Evolutionary conservation across 495 filamentous ascomycete genomes (phyloP), one percentile per base, ranked within the genome.

Genomic region (Hypoxylon cercidicola): DNA sequence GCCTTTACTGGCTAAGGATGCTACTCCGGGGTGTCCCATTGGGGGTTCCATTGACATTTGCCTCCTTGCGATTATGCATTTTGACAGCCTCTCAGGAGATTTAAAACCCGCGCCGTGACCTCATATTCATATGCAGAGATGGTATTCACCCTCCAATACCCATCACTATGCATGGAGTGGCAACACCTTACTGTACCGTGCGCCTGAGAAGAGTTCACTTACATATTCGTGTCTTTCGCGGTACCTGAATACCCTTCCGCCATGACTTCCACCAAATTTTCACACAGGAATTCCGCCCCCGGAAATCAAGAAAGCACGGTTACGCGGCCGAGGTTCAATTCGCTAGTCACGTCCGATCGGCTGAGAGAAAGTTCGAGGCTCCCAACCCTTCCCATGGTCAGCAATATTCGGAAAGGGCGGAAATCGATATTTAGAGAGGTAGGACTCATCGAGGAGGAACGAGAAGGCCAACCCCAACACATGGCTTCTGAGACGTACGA

Each of bases 361-460:
- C 55, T 82, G 23, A 76, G 78, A 55, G 80, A 82, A 70, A 69
- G 76, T 41, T 76, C 73, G 41, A 69, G 55, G 28, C 68, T 68
- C 5, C 74, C 73, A 1, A 62, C 66, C 3, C 70, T 74, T 43
- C 62, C 68, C 20, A 77, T 78, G 71, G 61, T 59, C 19, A 61
- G 71, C 50, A 78, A 77, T 30, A 77, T 77, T 30, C 68, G 64
- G 35, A 75, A 76, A 66, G 74, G 69, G 13, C 72, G 77, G 21
- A 74, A 72, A 55, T 80, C 78, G 16, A 69, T 81, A 47, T 84
- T 84, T 60, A 77, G 69, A 54, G 81, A 84, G 63, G 67, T 79
- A 39, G 80, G 78, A 11, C 55, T 84, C 41, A 72, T 78, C 40
- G 73, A 75, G 49, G 72, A 77, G 34, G 65, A 74, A 16, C 47